Evolutionary conservation across 768 basidiomycete species (phyloP), one percentile per base, ranked within the genome.

Genomic region (Leccinum barrowsii): DNA sequence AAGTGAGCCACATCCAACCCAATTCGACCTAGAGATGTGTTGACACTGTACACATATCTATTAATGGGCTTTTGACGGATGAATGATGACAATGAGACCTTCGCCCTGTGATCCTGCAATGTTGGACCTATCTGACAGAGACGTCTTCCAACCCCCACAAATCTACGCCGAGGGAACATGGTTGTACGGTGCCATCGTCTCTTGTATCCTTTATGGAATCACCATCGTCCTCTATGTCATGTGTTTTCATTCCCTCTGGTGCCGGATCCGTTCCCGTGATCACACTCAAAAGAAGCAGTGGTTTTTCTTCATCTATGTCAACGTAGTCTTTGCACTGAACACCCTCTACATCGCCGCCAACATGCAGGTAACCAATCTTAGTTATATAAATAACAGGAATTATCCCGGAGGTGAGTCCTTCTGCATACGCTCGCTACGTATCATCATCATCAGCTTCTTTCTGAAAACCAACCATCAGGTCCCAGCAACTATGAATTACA

Each of bases 231-330:
- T 74, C 47, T 63, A 63, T 22, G 10, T n/a, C 55, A 66, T 69
- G 67, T 74, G 71, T 17, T 52, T 61, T 24, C 61, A 60, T 17
- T 70, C 70, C 30, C 61, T 73, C 19, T 73, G 70, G 68, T 4
- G 4, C 30, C 65, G 60, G n/a, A 65, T 72, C 5, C 61, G 59
- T 48, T 34, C 58, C 10, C 50, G 24, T 32, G 60, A 58, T 0
- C 44, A 57, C 10, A 15, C 42, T 6, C 46, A 26, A 7, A 70
- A 49, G 52, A 63, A 56, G 19, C 56, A 73, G 12, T 61, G 64
- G 55, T 69, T 72, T 44, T 70, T 72, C 61, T 58, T 72, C 44
- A 5, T 59, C 61, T 73, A 74, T 54, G 66, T 73, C 53, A 62
- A 65, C 42, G 30, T 73, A 54, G 17, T 73, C 46, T 74, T 73